These are phyloP conservation scores for Iodosphaeria phyllophila DNA, from an alignment of 2,329 filamentous ascomycete genomes.

Conservation along the genomic window DNA sequence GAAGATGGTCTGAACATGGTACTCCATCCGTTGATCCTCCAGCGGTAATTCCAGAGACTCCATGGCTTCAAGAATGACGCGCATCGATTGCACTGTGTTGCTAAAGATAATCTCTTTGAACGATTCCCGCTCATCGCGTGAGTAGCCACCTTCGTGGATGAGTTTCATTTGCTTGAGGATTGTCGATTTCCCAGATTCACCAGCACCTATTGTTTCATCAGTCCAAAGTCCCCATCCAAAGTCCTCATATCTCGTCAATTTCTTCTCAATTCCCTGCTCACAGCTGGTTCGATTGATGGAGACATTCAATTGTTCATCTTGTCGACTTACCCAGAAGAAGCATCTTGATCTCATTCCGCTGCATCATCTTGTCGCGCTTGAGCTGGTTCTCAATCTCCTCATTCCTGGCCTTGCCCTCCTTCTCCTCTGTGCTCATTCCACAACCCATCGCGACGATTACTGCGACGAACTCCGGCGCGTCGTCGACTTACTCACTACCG, in stretches of 20 bases:
- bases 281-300: too few relatives aligned
- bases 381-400: constrained; percentile 99
- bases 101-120: constrained; percentile 57
- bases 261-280: too few relatives aligned
- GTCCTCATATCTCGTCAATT: too few relatives aligned
- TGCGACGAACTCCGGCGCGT: too few relatives aligned
- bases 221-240: too few relatives aligned
- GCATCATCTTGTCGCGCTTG: constrained; percentile 96
- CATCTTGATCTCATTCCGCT: constrained; percentile 99
- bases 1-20: constrained; percentile 96
- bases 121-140: constrained; percentile 61
- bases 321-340: constrained; percentile 68
- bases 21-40: constrained; percentile 83
- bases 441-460: constrained; percentile 94
- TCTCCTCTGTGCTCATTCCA: constrained; percentile 98
- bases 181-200: constrained; percentile 93
- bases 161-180: constrained; percentile 98
- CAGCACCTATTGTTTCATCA: constrained; percentile 64
- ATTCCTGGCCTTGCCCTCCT: constrained; percentile 99
- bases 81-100: constrained; percentile 53
- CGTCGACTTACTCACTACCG: too few relatives aligned
- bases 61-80: constrained; percentile 51
- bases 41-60: constrained; percentile 60
- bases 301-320: neutral
- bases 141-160: constrained; percentile 97